Conservation (phyloP, 2,329 filamentous ascomycete genomes). For the Kalmusia sp. region DNA sequence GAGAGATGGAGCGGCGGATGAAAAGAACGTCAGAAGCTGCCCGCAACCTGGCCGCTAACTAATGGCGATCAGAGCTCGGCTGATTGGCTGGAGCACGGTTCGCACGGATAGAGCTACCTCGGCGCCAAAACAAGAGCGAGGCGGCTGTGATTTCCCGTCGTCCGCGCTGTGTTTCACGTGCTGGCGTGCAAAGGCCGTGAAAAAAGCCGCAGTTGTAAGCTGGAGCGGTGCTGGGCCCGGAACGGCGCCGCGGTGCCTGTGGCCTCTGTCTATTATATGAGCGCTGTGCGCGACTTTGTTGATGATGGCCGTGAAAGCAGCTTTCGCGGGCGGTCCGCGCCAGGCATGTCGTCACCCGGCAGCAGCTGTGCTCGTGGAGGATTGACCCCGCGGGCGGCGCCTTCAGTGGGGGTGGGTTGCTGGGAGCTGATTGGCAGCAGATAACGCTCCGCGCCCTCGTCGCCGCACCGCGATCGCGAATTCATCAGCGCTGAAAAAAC, state of each 20-base stretch:
- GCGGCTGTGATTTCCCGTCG: constrained; percentile 38
- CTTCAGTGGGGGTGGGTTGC: constrained; percentile 12
- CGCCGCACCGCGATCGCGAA: not conserved
- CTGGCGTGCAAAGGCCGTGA: constrained; percentile 12
- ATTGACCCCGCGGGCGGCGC: constrained; percentile 17
- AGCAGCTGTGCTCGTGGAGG: not conserved
- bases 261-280: constrained; percentile 3
- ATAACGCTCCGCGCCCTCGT: constrained; percentile 2
- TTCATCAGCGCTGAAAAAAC: not conserved
- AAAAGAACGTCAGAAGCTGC: constrained; percentile 47
- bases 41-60: constrained; percentile 40
- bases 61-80: constrained; percentile 33
- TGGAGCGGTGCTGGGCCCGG: not conserved
- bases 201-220: constrained; percentile 20
- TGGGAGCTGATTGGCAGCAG: constrained; percentile 13
- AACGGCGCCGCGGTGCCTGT: too few species aligned
- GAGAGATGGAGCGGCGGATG: constrained; percentile 38
- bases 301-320: not conserved
- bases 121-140: constrained; percentile 28
- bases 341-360: constrained; percentile 19
- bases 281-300: not conserved
- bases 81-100: constrained; percentile 39
- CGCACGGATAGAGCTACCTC: constrained; percentile 29
- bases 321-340: not conserved
- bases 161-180: constrained; percentile 42